phyloP scores from a whole-genome alignment of 2,329 filamentous ascomycete genomes.

The Neocucurbitaria cava region DNA sequence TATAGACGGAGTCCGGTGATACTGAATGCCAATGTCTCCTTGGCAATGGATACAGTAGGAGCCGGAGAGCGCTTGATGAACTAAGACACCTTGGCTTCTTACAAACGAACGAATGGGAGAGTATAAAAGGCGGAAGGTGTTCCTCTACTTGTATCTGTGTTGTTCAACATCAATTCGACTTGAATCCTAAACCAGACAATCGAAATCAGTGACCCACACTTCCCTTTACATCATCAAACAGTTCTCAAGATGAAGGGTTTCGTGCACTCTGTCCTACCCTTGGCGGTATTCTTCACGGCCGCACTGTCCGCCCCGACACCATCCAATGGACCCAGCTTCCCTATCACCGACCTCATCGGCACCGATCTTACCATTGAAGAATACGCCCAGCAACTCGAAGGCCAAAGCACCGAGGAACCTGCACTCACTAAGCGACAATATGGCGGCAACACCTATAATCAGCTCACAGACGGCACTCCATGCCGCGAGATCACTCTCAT shows the following conservation, averaged over 20 bases:
- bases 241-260: slow-evolving; percentile 27
- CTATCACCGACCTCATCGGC: slow-evolving; percentile 34
- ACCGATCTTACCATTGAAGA: slow-evolving; percentile 31
- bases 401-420: slow-evolving; percentile 8
- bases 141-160: not conserved
- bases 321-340: slow-evolving; percentile 28
- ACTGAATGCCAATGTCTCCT: slow-evolving; percentile 3
- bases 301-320: slow-evolving; percentile 25
- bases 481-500: slow-evolving; percentile 60
- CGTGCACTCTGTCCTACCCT: slow-evolving; percentile 22
- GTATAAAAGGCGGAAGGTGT: slow-evolving; percentile 13
- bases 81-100: not conserved
- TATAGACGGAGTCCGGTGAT: slow-evolving; percentile 2
- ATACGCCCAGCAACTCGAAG: slow-evolving; percentile 32
- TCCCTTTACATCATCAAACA: not conserved
- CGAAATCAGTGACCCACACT: too few species aligned
- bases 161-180: not conserved
- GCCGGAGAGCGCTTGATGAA: not conserved
- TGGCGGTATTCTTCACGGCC: slow-evolving; percentile 21
- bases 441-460: slow-evolving; percentile 35
- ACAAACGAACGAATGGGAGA: not conserved
- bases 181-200: not conserved
- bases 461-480: slow-evolving; percentile 38
- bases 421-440: slow-evolving; percentile 30
- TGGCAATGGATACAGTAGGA: slow-evolving; percentile 4